Evolutionary conservation across 345 rosid species (phyloP), one percentile per base, ranked within the genome.

Genomic region (Dipteronia sinensis): DNA sequence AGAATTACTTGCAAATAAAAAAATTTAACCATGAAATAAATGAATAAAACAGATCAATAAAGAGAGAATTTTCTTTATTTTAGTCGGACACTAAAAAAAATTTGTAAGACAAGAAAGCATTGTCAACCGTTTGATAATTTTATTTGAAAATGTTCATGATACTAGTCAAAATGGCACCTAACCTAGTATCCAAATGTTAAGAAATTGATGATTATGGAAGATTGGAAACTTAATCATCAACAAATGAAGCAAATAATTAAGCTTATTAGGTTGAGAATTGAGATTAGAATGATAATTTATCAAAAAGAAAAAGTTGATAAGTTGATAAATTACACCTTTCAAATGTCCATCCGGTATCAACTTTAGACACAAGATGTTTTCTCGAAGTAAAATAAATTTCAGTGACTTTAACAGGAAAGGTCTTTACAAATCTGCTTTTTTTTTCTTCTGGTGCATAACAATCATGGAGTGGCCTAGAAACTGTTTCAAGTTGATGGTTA

Each of bases 191-290:
- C 19, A n/a, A 38, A 7, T 27, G n/a, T 3, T 65, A 17, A 44
- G 38, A 62, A n/a, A 34, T 25, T 44, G 17, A 22, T 59, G 27
- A 6, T 55, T 17, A 29, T 74, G 53, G 71, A 68, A 76, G 49
- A 81, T 66, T 77, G 17, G 12, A 13, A 58, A 74, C 68, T 81
- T 31, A 79, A 77, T 72, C 61, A 46, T 59, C 51, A 75, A 81
- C 64, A 68, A 47, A 71, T 47, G 44, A 53, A 38, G 38, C 61
- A 40, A 62, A 56, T 69, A 22, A 69, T 58, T 75, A 64, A 64
- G 76, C n/a, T 69, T 72, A 72, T 69, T 27, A 44, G 27, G 42
- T 34, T n/a, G 29, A 27, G 29, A 27, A 27, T 27, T 27, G 64
- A 78, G 72, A 61, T 74, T 59, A 68, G 40, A 16, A 46, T 46